Evolutionary conservation across 371 early-diverging fungal genomes (phyloP), one percentile per base, ranked within the genome.

Genomic region (Mortierella sp.): DNA sequence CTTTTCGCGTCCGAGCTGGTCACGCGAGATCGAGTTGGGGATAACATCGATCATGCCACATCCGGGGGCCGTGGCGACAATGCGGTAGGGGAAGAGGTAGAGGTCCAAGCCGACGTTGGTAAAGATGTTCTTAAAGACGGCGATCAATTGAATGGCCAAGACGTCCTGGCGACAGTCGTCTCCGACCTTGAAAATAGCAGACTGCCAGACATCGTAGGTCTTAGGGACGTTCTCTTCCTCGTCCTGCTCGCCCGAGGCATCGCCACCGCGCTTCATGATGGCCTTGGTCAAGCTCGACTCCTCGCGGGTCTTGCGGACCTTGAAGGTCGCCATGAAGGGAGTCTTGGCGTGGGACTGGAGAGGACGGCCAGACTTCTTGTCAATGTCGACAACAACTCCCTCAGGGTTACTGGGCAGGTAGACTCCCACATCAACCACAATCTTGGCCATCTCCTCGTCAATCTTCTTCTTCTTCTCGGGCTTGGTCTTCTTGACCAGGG

Each of bases 141-240:
- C 95, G 85, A 99, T 99, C 82, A 99, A 89, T 89, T 99, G 99
- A 54, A 99, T 89, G 1, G 99, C 99, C 61, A 99, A 91, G 53
- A 99, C 96, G 82, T 99, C 99, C 88, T 99, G 99, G 51, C 99
- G 95, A 91, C 99, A 99, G 89, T 99, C 99, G 78, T 99, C 99
- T 69, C 99, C 99, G 73, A 98, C 99, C 91, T 99, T 99, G 93
- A 99, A 99, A 80, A 99, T 99, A 14, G 99, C 97, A 3, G 96
- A 93, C 82, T 96, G 95, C 93, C 90, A 92, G 21, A 91, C 90
- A 73, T 92, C 90, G 2, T 84, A 81, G 0, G 88, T 89, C 46
- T 83, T 85, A 53, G 87, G 83, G 3, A 6, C 50, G 46, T 73
- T 54, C 11, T 79, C 73, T 14, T 87, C 71, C 6, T 89, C 87